Conservation (phyloP, 768 basidiomycete species). For the Infundibulicybe gibba region DNA sequence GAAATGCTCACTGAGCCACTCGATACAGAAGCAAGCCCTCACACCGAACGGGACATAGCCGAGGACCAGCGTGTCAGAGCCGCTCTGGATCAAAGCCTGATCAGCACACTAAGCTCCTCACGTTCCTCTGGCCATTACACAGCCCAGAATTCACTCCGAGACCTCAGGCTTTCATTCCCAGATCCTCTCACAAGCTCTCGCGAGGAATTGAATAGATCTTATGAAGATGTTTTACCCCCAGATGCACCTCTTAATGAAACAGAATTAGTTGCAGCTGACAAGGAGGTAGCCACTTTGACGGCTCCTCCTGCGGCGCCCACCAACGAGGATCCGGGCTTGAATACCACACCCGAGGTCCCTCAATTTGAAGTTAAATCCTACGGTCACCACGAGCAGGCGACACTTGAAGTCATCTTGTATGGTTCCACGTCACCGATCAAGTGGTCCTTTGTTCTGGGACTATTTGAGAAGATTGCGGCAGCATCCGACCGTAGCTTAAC, state of each 20-base stretch:
- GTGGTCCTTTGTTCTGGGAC: slow-evolving; percentile 55
- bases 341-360: slow-evolving; percentile 32
- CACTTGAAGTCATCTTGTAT: slow-evolving; percentile 66
- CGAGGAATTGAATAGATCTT: slow-evolving; percentile 58
- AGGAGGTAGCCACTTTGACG: slow-evolving; percentile 10
- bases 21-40: slow-evolving; percentile 22
- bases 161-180: slow-evolving; percentile 79
- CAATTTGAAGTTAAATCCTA: slow-evolving; percentile 19
- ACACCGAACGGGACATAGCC: slow-evolving; percentile 32
- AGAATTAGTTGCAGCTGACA: slow-evolving; percentile 18
- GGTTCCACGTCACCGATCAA: slow-evolving; percentile 56
- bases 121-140: slow-evolving; percentile 56
- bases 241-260: slow-evolving; percentile 24
- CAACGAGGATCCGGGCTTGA: slow-evolving; percentile 30
- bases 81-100: slow-evolving; percentile 78
- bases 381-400: slow-evolving; percentile 24
- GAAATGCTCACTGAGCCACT: slow-evolving; percentile 27
- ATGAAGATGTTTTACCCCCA: slow-evolving; percentile 44
- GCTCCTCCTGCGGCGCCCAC: neutral
- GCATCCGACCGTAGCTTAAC: slow-evolving; percentile 31
- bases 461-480: slow-evolving; percentile 52
- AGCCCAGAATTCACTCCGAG: slow-evolving; percentile 60
- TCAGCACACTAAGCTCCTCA: slow-evolving; percentile 74
- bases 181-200: slow-evolving; percentile 76
- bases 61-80: slow-evolving; percentile 73